Evolutionary conservation across 1,284 basidiomycete genomes (phyloP), one percentile per base, ranked within the genome.

Genomic region (Pseudozyma hubeiensis): DNA sequence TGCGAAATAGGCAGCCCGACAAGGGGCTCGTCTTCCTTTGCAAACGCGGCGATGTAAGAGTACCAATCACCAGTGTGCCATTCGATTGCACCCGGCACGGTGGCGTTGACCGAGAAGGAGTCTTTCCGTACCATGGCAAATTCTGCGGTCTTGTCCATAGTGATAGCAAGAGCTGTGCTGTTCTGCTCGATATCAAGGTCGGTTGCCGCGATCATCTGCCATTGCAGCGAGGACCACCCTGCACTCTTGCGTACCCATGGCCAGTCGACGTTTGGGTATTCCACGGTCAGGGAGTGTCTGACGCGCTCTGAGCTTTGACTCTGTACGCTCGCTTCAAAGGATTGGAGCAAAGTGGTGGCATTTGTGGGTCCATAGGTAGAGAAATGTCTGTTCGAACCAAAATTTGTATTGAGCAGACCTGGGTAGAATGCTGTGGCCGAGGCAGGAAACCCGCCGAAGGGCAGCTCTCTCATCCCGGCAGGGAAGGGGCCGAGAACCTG

Each of bases 31-130:
- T 49, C 52, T 30, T 76, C 57, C 7, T 51, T 46, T 1, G 61
- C 37, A 35, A 64, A 58, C 0, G 55, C 60, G 29, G 58, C 62
- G 9, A 74, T 73, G 57, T 78, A 78, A 31, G 63, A 69, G 56
- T 78, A 78, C 63, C 57, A 74, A 50, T 78, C 76, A 19, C 74
- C 76, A 1, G 51, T 73, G 45, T 74, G 64, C 74, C 76, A 78
- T 47, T 64, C 52, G 33, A 76, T 46, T 14, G 58, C 49, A 5
- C 44, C 39, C 11, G 45, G 34, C 2, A 14, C 1, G 10, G 2
- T 10, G 2, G 17, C 17, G 13, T 7, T 9, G 24, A 16, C 11
- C 11, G 35, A 6, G 24, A 45, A 48, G 14, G 7, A 5, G 0
- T 40, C 43, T 6, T 30, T 29, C 3, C 67, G 47, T 0, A 74